These are phyloP conservation scores for Pleurotus platypus DNA, from an alignment of 768 basidiomycete species.

Conservation along the genomic window DNA sequence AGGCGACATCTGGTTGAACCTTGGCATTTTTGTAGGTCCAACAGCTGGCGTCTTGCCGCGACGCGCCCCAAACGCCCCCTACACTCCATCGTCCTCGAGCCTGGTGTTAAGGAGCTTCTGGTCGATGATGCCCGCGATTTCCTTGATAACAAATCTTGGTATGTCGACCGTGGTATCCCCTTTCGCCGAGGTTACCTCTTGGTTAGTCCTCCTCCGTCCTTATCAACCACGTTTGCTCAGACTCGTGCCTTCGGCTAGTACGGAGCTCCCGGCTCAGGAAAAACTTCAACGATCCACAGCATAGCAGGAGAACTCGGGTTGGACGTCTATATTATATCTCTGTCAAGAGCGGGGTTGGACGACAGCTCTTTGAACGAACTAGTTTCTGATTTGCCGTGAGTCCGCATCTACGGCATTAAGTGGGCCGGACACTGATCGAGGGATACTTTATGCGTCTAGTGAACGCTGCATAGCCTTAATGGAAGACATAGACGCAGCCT, in stretches of 20 bases:
- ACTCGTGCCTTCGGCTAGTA: slow-evolving; percentile 31
- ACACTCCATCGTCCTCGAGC: slow-evolving; percentile 56
- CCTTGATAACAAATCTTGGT: slow-evolving; percentile 55
- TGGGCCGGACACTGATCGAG: slow-evolving; percentile 57
- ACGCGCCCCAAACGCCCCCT: slow-evolving; percentile 53
- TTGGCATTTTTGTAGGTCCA: slow-evolving; percentile 10
- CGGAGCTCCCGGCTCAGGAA: slow-evolving; percentile 70
- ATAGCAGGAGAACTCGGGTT: slow-evolving; percentile 68
- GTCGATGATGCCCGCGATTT: slow-evolving; percentile 62
- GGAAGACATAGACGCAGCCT: slow-evolving; percentile 73
- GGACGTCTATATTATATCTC: slow-evolving; percentile 62
- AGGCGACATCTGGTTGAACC: background rate
- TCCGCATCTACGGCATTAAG: background rate
- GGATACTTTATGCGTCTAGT: slow-evolving; percentile 63
- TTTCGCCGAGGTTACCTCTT: slow-evolving; percentile 68
- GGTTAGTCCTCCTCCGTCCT: slow-evolving; percentile 48
- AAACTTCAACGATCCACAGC: slow-evolving; percentile 65
- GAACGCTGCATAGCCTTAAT: slow-evolving; percentile 59
- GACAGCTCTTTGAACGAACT: slow-evolving; percentile 51
- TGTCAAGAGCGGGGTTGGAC: slow-evolving; percentile 54
- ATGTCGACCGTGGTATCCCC: slow-evolving; percentile 61
- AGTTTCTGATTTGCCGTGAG: slow-evolving; percentile 43
- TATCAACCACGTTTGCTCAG: background rate
- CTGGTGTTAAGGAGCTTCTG: slow-evolving; percentile 52
- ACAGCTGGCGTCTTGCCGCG: slow-evolving; percentile 47